These are phyloP conservation scores for Cordyceps cateniannulata DNA, from an alignment of 2,329 filamentous ascomycete genomes.

Conservation along the genomic window DNA sequence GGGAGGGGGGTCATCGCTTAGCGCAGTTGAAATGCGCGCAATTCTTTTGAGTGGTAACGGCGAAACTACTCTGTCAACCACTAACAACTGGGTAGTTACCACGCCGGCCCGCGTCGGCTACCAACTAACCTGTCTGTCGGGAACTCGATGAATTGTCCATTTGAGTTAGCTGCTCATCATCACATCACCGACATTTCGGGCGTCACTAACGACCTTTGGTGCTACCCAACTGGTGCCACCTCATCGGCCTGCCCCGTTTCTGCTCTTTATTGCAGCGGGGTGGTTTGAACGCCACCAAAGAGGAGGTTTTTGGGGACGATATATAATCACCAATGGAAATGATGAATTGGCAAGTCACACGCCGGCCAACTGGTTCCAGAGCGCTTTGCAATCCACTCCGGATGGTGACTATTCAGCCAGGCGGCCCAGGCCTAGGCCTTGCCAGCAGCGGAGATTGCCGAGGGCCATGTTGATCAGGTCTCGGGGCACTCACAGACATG, in stretches of 20 bases:
- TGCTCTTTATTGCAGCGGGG: background rate
- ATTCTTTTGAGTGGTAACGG: background rate
- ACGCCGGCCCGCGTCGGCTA: background rate
- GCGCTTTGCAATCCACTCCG: background rate
- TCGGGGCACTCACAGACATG: too few species aligned
- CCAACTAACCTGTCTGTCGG: background rate
- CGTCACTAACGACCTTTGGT: background rate
- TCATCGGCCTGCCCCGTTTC: background rate
- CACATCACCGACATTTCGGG: background rate
- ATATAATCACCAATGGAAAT: background rate
- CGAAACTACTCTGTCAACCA: background rate
- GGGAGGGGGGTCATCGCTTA: background rate
- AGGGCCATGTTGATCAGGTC: background rate
- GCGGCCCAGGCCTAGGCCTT: background rate
- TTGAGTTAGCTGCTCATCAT: background rate
- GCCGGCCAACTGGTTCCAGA: background rate
- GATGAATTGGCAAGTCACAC: background rate
- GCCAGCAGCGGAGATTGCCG: conserved; percentile 1
- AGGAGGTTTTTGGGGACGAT: background rate
- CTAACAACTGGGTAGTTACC: background rate
- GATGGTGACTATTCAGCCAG: background rate
- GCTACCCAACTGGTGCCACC: background rate
- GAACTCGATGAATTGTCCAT: background rate
- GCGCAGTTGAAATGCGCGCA: background rate
- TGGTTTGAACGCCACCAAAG: background rate